Evolutionary conservation across 768 basidiomycete species (phyloP), one percentile per base, ranked within the genome.

Genomic region (Rhodosporidiobolus sp.): DNA sequence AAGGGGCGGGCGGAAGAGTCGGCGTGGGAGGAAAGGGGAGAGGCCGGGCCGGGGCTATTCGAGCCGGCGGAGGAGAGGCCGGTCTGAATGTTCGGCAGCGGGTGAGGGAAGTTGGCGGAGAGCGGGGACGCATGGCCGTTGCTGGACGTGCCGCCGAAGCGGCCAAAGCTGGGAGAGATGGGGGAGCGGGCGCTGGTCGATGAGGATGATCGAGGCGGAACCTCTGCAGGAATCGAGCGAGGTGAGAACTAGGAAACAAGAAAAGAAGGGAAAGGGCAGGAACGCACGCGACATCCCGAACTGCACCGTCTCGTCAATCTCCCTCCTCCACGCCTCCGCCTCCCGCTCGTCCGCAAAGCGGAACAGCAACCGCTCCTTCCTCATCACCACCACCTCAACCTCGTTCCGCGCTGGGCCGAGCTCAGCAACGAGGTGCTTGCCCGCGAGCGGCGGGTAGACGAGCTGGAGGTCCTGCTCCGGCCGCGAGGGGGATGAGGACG

Each of bases 361-460:
- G 16, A 99, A 76, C 53, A 85, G 83, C 62, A 99, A 80, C 10
- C 85, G 87, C 81, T 98, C 96, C 82, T 94, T 95, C 72, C 87
- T 84, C 89, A 99, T 88, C 74, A 99, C 87, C 53, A 86, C 86
- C 11, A 98, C 84, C 65, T 89, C 87, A 52, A 98, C 77, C 14
- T 86, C 86, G 77, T 87, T 88, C 35, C 88, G 92, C 32, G 54
- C 14, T 38, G 30, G 57, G 74, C 79, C 76, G n/a, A 79, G 62
- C n/a, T 30, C 38, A 20, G 91, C 88, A 69, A 86, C 85, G 65
- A 99, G 84, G 77, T 96, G 94, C 80, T 95, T 97, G 9, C 94
- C 95, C 20, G 96, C 89, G 46, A 99, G 83, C 9, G 96, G 96
- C 26, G 96, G 96, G 83, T 96, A 99, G 76, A 89, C 79, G 78